Conservation (phyloP, 192 early-diverging fungal species). For the Linnemannia elongata region DNA sequence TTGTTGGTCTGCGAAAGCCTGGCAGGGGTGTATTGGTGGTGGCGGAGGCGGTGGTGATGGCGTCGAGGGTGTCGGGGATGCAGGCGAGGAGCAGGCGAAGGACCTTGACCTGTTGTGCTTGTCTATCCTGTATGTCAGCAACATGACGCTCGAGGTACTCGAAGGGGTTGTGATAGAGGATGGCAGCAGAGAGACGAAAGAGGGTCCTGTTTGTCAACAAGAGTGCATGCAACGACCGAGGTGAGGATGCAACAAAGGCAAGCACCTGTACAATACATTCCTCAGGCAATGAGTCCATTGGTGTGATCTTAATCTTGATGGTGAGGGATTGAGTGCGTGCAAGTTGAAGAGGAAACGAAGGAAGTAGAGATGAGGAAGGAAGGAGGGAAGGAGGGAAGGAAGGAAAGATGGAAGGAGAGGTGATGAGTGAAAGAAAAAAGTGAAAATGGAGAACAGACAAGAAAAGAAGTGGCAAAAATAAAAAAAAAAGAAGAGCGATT, state of each 20-base stretch:
- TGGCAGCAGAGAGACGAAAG: constrained; percentile 21
- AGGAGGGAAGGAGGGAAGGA: neutral
- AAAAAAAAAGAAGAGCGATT: too few relatives aligned
- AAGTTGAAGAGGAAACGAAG: neutral
- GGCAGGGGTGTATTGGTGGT: neutral
- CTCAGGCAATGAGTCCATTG: constrained; percentile 27
- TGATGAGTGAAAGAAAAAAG: neutral
- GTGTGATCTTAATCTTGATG: neutral
- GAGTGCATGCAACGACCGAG: constrained; percentile 13
- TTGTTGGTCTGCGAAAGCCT: neutral
- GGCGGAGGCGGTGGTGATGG: neutral
- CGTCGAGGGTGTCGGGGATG: constrained; percentile 3
- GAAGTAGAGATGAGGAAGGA: neutral
- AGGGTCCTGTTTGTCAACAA: constrained; percentile 23
- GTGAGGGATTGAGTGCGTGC: neutral
- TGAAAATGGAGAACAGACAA: neutral
- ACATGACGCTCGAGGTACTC: neutral
- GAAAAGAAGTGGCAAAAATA: neutral
- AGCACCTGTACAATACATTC: constrained; percentile 32
- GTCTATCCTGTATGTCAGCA: neutral
- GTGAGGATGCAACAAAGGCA: neutral
- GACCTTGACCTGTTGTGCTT: neutral
- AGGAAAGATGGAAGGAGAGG: neutral
- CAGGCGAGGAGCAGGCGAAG: constrained; percentile 22
- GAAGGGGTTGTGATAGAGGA: constrained; percentile 26